Percentiles rank a stretch among this genome's conserved stretches.
Evolutionary conservation across 2,329 filamentous ascomycete genomes (phyloP).

Genomic region (Coccinonectria pachysandricola): DNA sequence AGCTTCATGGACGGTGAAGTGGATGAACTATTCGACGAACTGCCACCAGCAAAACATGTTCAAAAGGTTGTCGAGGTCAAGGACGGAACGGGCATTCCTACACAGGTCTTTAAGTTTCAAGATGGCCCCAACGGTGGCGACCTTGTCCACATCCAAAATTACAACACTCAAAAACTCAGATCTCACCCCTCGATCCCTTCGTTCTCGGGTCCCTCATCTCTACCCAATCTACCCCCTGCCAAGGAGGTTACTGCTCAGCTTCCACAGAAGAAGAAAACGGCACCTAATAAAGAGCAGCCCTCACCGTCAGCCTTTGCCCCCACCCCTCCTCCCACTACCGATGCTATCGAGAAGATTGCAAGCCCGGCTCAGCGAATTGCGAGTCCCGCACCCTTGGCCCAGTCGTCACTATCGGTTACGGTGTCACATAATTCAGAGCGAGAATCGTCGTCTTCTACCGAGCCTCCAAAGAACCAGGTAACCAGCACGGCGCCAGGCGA

Average conservation of each 20-base stretch:
- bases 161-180: conserved; percentile 21
- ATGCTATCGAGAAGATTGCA: conserved; percentile 23
- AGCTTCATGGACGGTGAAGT: conserved; percentile 77
- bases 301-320: conserved; percentile 20
- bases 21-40: conserved; percentile 59
- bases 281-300: conserved; percentile 12
- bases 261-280: conserved; percentile 4
- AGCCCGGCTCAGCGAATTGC: no score
- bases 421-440: no score
- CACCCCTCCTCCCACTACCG: conserved; percentile 31
- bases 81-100: conserved; percentile 26
- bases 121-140: conserved; percentile 25
- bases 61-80: conserved; percentile 21
- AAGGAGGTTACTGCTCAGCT: conserved; percentile 9
- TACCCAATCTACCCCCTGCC: conserved; percentile 18
- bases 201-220: no score
- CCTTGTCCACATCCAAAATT: conserved; percentile 26
- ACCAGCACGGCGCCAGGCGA: no score
- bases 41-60: conserved; percentile 25
- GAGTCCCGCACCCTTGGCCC: no score
- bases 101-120: conserved; percentile 34
- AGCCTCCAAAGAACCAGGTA: no score
- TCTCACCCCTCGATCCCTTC: no score
- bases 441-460: no score
- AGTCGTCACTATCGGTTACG: no score